Conservation (phyloP, 495 filamentous ascomycete genomes). For the Sabuloglossum arenarium region DNA sequence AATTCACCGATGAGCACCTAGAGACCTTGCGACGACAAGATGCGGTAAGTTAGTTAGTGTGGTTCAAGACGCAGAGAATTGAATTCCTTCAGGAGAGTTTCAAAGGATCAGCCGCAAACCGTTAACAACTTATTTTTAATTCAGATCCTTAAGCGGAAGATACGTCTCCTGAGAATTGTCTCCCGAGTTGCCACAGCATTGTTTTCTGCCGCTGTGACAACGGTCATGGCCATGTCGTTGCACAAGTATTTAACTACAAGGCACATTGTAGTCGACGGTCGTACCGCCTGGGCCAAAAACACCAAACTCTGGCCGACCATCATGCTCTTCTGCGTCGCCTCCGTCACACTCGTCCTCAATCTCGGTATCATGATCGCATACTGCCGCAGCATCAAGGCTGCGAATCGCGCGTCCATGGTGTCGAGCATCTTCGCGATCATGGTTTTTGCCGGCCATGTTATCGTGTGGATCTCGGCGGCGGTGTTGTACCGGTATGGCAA, state of each 20-base stretch:
- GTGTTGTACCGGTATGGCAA: constrained; percentile 12
- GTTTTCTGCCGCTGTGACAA: constrained; percentile 10
- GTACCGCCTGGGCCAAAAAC: constrained; percentile 13
- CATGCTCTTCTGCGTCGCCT: constrained; percentile 14
- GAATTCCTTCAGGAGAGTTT: too few species aligned
- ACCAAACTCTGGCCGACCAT: constrained; percentile 15
- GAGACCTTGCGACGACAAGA: neutral
- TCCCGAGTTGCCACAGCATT: constrained; percentile 10
- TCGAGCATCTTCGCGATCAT: constrained; percentile 8
- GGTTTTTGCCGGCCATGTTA: constrained; percentile 11
- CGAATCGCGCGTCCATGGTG: constrained; percentile 10
- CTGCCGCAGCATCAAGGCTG: constrained; percentile 6
- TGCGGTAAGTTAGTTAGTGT: neutral
- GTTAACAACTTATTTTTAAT: neutral
- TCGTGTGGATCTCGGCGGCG: constrained; percentile 13
- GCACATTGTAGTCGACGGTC: constrained; percentile 6
- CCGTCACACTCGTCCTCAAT: constrained; percentile 9
- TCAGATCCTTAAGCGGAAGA: constrained; percentile 11
- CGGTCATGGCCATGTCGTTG: constrained; percentile 13
- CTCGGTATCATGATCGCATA: constrained; percentile 11
- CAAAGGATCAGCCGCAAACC: neutral
- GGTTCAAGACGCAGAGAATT: too few species aligned
- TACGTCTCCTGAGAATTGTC: constrained; percentile 12
- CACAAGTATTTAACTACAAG: constrained; percentile 13
- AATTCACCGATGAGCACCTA: neutral